phyloP scores from a whole-genome alignment of 306 rosid species.

The Inga leiocalycina region DNA sequence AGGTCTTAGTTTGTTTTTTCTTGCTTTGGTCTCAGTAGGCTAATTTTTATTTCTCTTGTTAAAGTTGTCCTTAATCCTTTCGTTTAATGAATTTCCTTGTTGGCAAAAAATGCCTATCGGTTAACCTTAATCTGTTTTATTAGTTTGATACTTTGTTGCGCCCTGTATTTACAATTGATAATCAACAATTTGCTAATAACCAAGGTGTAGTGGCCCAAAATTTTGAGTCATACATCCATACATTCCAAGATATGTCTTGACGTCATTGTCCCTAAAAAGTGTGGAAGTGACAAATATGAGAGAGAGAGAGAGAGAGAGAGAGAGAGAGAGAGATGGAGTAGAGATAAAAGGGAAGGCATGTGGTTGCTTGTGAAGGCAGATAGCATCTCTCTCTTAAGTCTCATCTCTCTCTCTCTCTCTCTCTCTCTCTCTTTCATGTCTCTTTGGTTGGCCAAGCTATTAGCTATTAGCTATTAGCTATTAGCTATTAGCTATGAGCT shows the following conservation, averaged over 20 bases:
- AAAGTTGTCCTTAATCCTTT: no score
- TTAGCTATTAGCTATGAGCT: not conserved
- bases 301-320: no score
- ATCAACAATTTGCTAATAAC: not conserved
- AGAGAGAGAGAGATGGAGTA: not conserved
- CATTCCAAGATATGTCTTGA: not conserved
- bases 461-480: not conserved
- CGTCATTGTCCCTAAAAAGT: not conserved
- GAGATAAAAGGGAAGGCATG: slow-evolving; percentile 14
- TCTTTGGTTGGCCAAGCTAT: slow-evolving; percentile 21
- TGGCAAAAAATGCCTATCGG: no score
- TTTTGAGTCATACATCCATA: not conserved
- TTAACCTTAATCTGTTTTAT: no score
- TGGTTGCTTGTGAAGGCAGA: slow-evolving; percentile 26
- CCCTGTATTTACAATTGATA: not conserved
- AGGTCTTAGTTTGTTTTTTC: no score
- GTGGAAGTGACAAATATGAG: not conserved
- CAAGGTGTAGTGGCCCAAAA: not conserved
- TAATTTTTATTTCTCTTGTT: no score
- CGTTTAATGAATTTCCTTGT: no score
- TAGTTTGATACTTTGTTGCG: not conserved
- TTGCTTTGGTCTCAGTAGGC: no score
- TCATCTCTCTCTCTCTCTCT: not conserved
- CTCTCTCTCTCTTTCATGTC: not conserved
- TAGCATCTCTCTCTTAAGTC: slow-evolving; percentile 4